Evolutionary conservation across 345 rosid genomes (phyloP), one percentile per base, ranked within the genome.

Genomic region (Barbarea vulgaris): DNA sequence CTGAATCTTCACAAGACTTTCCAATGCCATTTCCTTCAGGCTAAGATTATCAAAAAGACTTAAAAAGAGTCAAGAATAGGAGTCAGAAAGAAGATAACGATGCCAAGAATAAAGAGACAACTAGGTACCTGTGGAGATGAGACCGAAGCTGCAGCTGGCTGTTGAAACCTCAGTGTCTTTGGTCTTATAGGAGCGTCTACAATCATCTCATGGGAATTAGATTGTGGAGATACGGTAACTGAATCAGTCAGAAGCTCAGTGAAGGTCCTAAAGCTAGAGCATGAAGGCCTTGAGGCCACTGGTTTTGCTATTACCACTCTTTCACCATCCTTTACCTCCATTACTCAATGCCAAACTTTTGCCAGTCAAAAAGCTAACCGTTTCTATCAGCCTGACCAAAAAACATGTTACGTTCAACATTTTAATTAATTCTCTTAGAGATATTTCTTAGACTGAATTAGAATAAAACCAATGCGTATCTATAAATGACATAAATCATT

Each of bases 271-370:
- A 95, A 84, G 36, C 77, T 79, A 30, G 89, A 84, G 77, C 83
- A 73, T 71, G 83, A 82, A 67, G 99, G 98, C 83, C 89, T 89
- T 41, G 97, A 88, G 50, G 99, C 92, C 67, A 95, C 89, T 54
- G 99, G 99, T 82, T 90, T 92, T 3, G 87, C 85, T 76, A 92
- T 74, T 28, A 85, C 84, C 24, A 82, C 82, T 78, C 89, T 89
- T 39, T 87, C 89, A 27, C 82, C 78, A 73, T 90, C 97, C 63
- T 85, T 87, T 47, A 82, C 80, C 75, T 95, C 97, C 97, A 89
- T 92, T 75, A 67, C 70, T 56, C 21, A 7, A 70, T 13, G 28
- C 46, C 46, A 34, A 19, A 34, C 2, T 6, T 4, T 15, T 44
- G 19, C 19, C 19, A 42, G 34, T 60, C 56, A 67, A 55, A 12